Conservation (phyloP, 352 stramenopile species). For the Hyaloperonospora arabidopsidis region DNA sequence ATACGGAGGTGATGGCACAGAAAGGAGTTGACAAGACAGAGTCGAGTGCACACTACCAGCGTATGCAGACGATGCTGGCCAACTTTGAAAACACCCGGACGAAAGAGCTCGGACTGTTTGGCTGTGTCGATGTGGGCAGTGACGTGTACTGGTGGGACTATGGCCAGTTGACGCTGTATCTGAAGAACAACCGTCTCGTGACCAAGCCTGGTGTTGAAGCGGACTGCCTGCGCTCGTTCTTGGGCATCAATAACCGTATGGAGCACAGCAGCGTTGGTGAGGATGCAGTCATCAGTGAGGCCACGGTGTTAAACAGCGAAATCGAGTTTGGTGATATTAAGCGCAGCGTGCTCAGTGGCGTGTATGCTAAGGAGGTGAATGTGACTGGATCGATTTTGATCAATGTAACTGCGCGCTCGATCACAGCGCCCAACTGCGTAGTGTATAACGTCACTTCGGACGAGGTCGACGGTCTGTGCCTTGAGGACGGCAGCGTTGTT, state of each 20-base stretch:
- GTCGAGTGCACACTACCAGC: slow-evolving; percentile 81
- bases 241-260: slow-evolving; percentile 69
- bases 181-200: slow-evolving; percentile 94
- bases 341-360: slow-evolving; percentile 85
- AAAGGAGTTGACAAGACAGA: slow-evolving; percentile 82
- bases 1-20: slow-evolving; percentile 91
- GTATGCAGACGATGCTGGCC: slow-evolving; percentile 89
- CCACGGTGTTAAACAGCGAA: slow-evolving; percentile 76
- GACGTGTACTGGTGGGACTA: slow-evolving; percentile 99
- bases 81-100: slow-evolving; percentile 65
- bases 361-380: slow-evolving; percentile 85
- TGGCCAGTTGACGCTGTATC: slow-evolving; percentile 96
- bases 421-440: slow-evolving; percentile 90
- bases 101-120: slow-evolving; percentile 88
- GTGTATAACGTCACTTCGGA: slow-evolving; percentile 97
- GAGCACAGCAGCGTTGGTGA: slow-evolving; percentile 71
- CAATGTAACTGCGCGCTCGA: slow-evolving; percentile 95
- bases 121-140: slow-evolving; percentile 94
- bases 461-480: slow-evolving; percentile 80
- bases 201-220: slow-evolving; percentile 78
- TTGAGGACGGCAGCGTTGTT: slow-evolving; percentile 90
- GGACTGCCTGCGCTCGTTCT: slow-evolving; percentile 68
- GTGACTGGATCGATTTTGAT: slow-evolving; percentile 95
- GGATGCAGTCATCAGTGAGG: slow-evolving; percentile 45
- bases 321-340: slow-evolving; percentile 60